Evolutionary conservation across 2,329 filamentous ascomycete genomes (phyloP).

Genomic region (Capronia coronata): DNA sequence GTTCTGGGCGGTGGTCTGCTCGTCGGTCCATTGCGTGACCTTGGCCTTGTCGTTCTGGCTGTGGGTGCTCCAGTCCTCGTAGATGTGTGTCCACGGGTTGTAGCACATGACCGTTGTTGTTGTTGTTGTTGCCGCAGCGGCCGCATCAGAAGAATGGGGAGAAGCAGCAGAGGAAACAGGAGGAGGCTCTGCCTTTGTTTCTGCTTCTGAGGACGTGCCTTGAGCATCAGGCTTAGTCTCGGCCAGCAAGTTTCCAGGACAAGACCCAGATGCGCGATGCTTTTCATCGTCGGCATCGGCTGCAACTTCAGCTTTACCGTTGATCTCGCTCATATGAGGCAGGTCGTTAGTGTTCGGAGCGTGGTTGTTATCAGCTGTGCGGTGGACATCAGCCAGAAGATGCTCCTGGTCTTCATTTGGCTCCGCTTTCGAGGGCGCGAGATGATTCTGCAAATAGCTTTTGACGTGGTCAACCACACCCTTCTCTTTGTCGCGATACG

Average conservation of each 20-base stretch:
- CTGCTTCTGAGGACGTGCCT: no score
- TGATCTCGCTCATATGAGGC: no score
- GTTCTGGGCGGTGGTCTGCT: not conserved
- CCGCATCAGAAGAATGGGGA: no score
- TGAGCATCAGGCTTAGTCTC: no score
- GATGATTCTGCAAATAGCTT: not conserved
- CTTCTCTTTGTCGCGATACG: not conserved
- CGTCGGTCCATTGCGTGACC: not conserved
- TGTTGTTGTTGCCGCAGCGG: no score
- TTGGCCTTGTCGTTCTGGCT: not conserved
- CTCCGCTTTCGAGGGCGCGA: not conserved
- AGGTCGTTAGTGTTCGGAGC: not conserved
- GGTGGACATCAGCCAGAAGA: not conserved
- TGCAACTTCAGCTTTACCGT: no score
- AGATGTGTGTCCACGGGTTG: not conserved
- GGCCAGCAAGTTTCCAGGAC: no score
- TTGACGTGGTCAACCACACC: not conserved
- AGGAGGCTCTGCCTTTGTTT: no score
- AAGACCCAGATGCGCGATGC: no score
- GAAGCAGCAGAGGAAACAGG: no score
- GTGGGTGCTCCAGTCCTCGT: not conserved
- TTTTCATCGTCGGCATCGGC: no score
- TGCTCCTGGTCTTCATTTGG: not conserved
- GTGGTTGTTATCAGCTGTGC: not conserved
- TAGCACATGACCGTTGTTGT: not conserved